A percentile compares a stretch with the other conserved stretches of the same genome.
phyloP scores from a whole-genome alignment of 1,284 basidiomycete genomes.

The Ganoderma lingzhi region DNA sequence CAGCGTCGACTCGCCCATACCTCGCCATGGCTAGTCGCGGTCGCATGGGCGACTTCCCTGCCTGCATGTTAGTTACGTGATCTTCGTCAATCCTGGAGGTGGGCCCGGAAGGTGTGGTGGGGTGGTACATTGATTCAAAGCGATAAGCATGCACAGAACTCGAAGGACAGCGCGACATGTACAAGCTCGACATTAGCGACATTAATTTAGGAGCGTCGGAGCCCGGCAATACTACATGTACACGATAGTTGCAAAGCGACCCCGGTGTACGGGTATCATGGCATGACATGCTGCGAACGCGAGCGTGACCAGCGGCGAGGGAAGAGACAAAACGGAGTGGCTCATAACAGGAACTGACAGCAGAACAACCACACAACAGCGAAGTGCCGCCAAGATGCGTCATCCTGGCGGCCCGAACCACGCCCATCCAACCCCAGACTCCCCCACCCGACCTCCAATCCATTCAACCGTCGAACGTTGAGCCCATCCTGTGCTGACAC shows the following conservation, averaged over 20 bases:
- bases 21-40: neutral
- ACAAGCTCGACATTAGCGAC: slow-evolving; percentile 22
- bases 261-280: slow-evolving; percentile 17
- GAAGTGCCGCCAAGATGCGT: neutral
- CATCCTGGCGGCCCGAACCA: neutral
- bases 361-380: slow-evolving; percentile 11
- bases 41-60: neutral
- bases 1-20: neutral
- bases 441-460: neutral
- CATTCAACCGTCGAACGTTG: neutral
- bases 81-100: neutral
- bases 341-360: slow-evolving; percentile 7
- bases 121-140: neutral
- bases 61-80: neutral
- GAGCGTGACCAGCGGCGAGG: slow-evolving; percentile 6
- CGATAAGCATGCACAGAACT: neutral
- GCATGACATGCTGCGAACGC: slow-evolving; percentile 14
- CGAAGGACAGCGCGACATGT: slow-evolving; percentile 10
- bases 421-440: neutral
- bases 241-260: slow-evolving; percentile 22
- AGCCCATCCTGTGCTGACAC: slow-evolving; percentile 4
- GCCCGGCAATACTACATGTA: slow-evolving; percentile 35
- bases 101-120: neutral
- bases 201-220: slow-evolving; percentile 32
- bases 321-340: slow-evolving; percentile 3